Evolutionary conservation across 2,329 filamentous ascomycete species (phyloP).

Genomic region (Lojkania enalia): DNA sequence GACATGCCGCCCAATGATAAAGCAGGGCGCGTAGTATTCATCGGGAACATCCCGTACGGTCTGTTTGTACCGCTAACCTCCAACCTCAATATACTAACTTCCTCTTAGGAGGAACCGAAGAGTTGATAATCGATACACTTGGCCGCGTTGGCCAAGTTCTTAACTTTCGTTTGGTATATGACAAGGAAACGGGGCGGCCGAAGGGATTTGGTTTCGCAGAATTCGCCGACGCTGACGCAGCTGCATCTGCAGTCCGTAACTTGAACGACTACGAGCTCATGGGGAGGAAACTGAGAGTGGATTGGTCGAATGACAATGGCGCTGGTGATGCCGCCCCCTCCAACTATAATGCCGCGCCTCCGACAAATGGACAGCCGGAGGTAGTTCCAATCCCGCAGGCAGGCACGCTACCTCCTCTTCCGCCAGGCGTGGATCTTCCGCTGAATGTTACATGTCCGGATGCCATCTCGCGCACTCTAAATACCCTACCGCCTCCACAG

Average conservation of each 20-base stretch:
- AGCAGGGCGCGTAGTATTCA: conserved; percentile 78
- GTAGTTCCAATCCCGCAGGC: conserved; percentile 47
- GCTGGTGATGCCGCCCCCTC: conserved; percentile 59
- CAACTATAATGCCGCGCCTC: conserved; percentile 51
- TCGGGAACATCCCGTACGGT: conserved; percentile 86
- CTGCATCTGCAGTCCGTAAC: conserved; percentile 91
- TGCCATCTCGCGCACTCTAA: conserved; percentile 88
- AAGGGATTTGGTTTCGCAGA: conserved; percentile 98
- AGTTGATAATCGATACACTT: conserved; percentile 94
- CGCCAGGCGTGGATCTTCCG: conserved; percentile 80
- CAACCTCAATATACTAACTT: neutral
- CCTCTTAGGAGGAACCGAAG: conserved; percentile 80
- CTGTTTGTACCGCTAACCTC: conserved; percentile 25
- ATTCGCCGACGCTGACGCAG: conserved; percentile 89
- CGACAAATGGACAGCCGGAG: conserved; percentile 49
- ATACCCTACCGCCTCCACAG: conserved; percentile 82
- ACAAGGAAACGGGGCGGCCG: conserved; percentile 89
- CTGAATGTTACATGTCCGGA: conserved; percentile 83
- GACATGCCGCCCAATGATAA: conserved; percentile 58
- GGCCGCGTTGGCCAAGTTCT: conserved; percentile 86
- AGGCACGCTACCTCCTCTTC: conserved; percentile 73
- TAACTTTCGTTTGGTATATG: conserved; percentile 91
- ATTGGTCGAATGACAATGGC: conserved; percentile 92
- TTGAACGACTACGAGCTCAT: conserved; percentile 95
- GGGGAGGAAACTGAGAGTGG: conserved; percentile 89